phyloP scores from a whole-genome alignment of 164 flowering plant genomes.

The Annona squamosa region DNA sequence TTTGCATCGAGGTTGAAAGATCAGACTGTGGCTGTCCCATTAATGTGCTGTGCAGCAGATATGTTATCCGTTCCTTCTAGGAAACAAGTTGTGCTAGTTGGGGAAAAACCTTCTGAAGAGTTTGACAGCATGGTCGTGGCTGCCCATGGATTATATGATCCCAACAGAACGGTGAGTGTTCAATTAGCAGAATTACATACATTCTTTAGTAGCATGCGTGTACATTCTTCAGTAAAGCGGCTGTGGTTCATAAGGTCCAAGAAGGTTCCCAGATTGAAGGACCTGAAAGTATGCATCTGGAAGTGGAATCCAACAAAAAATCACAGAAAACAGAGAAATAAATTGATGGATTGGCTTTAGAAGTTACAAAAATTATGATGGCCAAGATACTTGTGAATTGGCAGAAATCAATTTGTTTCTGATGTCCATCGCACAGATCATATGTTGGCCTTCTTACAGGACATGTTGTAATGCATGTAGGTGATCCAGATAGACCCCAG shows the following conservation, averaged over 20 bases:
- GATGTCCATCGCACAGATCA: neutral
- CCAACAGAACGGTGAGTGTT: constrained; percentile 62
- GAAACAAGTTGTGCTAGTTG: constrained; percentile 83
- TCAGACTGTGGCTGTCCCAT: constrained; percentile 68
- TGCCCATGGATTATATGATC: constrained; percentile 67
- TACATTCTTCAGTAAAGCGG: neutral
- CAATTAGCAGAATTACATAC: neutral
- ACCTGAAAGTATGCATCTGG: neutral
- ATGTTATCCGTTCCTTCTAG: constrained; percentile 61
- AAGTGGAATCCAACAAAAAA: neutral
- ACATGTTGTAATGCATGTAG: constrained; percentile 25
- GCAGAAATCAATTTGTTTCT: neutral
- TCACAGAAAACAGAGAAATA: too few relatives aligned
- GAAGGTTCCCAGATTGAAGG: neutral
- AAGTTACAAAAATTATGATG: neutral
- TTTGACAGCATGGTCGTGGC: constrained; percentile 63
- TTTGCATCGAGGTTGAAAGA: constrained; percentile 73
- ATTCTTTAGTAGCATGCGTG: neutral
- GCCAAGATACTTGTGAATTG: neutral
- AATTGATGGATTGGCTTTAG: too few relatives aligned
- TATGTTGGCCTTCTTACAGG: neutral
- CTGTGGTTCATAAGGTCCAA: neutral
- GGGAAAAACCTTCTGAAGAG: constrained; percentile 37
- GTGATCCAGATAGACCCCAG: constrained; percentile 76
- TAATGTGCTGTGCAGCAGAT: constrained; percentile 92